These are phyloP conservation scores for Phytophthora idaei DNA, from an alignment of 352 stramenopile species.

Conservation along the genomic window DNA sequence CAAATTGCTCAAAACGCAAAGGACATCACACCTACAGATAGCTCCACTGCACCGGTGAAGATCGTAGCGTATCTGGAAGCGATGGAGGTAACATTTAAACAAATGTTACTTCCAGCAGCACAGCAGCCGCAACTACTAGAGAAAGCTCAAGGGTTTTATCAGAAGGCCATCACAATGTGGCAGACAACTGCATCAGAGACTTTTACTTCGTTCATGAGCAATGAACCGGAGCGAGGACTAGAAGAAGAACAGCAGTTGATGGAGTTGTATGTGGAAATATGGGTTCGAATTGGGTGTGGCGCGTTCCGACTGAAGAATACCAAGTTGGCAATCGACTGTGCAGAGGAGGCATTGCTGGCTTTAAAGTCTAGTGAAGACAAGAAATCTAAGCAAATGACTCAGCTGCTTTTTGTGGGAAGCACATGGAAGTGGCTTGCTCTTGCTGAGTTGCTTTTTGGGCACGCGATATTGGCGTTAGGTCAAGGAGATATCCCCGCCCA, in stretches of 20 bases:
- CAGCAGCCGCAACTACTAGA: constrained; percentile 45
- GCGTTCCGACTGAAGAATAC: constrained; percentile 57
- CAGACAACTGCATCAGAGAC: constrained; percentile 41
- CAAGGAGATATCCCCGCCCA: constrained; percentile 46
- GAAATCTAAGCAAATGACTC: constrained; percentile 14
- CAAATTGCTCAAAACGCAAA: constrained; percentile 78
- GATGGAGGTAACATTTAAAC: constrained; percentile 44
- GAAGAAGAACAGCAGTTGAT: constrained; percentile 65
- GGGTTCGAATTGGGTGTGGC: constrained; percentile 66
- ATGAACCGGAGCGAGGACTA: constrained; percentile 27
- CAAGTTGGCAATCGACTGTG: constrained; percentile 63
- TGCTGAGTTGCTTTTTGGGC: constrained; percentile 63
- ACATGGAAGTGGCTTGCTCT: constrained; percentile 77
- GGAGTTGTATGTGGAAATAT: constrained; percentile 75
- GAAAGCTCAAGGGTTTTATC: constrained; percentile 55
- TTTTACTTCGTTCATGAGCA: constrained; percentile 35
- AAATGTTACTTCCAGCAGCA: constrained; percentile 12
- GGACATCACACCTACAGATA: constrained; percentile 57
- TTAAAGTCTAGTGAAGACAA: constrained; percentile 21
- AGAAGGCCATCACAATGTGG: constrained; percentile 68
- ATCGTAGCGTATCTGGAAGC: constrained; percentile 60
- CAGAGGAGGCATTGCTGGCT: constrained; percentile 41
- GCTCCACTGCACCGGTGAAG: constrained; percentile 39
- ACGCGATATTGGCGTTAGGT: constrained; percentile 54
- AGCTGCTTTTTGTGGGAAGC: constrained; percentile 28